phyloP scores from a whole-genome alignment of 2,329 filamentous ascomycete species.

The Nemania sp. region DNA sequence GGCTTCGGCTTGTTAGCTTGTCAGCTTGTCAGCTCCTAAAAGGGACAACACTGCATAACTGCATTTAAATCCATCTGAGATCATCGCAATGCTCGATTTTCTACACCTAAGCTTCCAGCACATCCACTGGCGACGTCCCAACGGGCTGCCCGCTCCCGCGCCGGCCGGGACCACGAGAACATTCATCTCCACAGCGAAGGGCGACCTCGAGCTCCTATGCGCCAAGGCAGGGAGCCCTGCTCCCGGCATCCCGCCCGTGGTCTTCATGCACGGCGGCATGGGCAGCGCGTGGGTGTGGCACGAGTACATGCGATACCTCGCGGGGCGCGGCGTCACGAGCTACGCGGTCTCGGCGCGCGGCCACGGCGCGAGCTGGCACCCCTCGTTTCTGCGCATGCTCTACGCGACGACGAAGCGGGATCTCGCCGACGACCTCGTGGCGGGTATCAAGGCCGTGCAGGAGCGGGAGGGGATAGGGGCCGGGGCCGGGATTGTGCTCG shows the following conservation, averaged over 20 bases:
- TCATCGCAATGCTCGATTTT: slow-evolving; percentile 30
- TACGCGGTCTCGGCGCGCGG: slow-evolving; percentile 59
- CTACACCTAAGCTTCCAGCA: slow-evolving; percentile 40
- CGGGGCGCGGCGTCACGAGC: slow-evolving; percentile 49
- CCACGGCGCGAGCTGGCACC: slow-evolving; percentile 44
- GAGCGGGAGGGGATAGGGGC: slow-evolving; percentile 38
- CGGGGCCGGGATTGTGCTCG: slow-evolving; percentile 47
- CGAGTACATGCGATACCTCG: slow-evolving; percentile 55
- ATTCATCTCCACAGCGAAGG: slow-evolving; percentile 50
- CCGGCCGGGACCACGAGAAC: slow-evolving; percentile 49
- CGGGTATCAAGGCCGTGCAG: slow-evolving; percentile 47
- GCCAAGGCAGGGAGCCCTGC: slow-evolving; percentile 39
- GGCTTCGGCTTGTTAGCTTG: too few species aligned
- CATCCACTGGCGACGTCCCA: slow-evolving; percentile 40
- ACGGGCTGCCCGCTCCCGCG: slow-evolving; percentile 34
- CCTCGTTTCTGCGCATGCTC: slow-evolving; percentile 53
- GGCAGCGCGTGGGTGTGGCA: slow-evolving; percentile 58
- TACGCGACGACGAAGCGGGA: slow-evolving; percentile 49
- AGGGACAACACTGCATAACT: neutral
- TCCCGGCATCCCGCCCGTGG: slow-evolving; percentile 44
- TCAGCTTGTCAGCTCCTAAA: too few species aligned
- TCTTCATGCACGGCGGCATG: slow-evolving; percentile 61
- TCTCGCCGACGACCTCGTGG: slow-evolving; percentile 51
- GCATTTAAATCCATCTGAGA: neutral
- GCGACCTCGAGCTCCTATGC: slow-evolving; percentile 55